Conservation (phyloP, 163 green algal genomes). For the Chlamydomonas reinhardtii region DNA sequence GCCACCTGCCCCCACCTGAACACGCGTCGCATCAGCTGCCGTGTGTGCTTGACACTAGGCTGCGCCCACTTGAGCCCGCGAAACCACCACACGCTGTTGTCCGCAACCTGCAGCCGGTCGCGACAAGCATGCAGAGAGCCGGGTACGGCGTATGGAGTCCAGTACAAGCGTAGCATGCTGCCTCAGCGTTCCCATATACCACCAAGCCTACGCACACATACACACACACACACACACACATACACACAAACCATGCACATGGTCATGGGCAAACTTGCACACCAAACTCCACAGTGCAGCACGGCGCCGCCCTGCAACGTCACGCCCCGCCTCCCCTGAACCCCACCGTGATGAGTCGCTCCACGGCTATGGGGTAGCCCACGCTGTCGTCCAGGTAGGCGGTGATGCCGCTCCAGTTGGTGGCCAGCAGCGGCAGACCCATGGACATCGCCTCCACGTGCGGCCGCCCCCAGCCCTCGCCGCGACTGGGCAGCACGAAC, state of each 20-base stretch:
- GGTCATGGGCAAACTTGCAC: too few species aligned
- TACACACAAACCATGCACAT: too few species aligned
- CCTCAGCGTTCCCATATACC: too few species aligned
- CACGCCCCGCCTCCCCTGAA: too few species aligned
- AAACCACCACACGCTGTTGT: slow-evolving; percentile 56
- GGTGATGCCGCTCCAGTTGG: slow-evolving; percentile 82
- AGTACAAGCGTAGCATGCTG: too few species aligned
- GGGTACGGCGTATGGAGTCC: neutral
- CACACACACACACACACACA: too few species aligned
- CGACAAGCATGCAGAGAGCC: neutral
- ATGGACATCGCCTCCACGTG: slow-evolving; percentile 83
- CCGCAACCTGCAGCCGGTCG: slow-evolving; percentile 7
- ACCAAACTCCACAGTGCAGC: too few species aligned
- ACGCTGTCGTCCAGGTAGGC: slow-evolving; percentile 74
- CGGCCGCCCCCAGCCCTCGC: slow-evolving; percentile 89
- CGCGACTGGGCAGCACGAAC: slow-evolving; percentile 85
- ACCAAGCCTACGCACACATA: too few species aligned
- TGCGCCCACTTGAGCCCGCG: slow-evolving; percentile 68
- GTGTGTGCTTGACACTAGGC: slow-evolving; percentile 67
- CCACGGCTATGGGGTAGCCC: slow-evolving; percentile 65
- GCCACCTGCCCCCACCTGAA: slow-evolving; percentile 16
- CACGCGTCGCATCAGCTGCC: slow-evolving; percentile 72
- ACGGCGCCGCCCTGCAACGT: too few species aligned
- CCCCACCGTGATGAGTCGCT: slow-evolving; percentile 47
- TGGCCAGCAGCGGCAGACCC: slow-evolving; percentile 84